These are phyloP conservation scores for Xylaria castorea DNA, from an alignment of 495 filamentous ascomycete species.

Conservation along the genomic window DNA sequence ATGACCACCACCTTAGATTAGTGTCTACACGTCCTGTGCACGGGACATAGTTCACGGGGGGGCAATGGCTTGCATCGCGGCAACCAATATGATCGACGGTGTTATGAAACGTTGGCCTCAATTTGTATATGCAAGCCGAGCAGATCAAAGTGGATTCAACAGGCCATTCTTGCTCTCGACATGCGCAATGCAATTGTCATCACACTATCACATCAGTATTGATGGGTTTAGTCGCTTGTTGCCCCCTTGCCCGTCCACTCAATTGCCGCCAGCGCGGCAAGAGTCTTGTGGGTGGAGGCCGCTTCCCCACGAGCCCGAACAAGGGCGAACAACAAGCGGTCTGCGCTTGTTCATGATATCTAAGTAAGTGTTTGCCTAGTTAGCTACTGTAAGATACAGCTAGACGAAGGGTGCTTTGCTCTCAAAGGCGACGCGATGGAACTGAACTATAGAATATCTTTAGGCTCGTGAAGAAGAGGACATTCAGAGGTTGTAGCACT, in stretches of 20 bases:
- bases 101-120: conserved; percentile 11
- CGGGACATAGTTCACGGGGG: neutral
- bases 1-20: neutral
- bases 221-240: conserved; percentile 18
- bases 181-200: conserved; percentile 18
- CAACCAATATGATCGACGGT: neutral
- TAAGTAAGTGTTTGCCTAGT: neutral
- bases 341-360: conserved; percentile 4
- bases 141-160: conserved; percentile 9
- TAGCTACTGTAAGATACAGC: neutral
- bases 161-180: conserved; percentile 10
- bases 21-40: neutral
- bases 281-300: neutral
- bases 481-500: neutral
- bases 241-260: conserved; percentile 16
- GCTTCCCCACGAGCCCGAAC: neutral
- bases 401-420: neutral
- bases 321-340: neutral
- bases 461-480: neutral
- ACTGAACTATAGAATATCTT: too few species aligned
- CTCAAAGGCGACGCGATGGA: neutral
- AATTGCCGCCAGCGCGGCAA: conserved; percentile 24
- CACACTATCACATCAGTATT: conserved; percentile 25
- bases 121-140: neutral
- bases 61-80: neutral